A percentile compares a stretch with the other conserved stretches of the same genome.
These are phyloP conservation scores for Euphorbia corollata DNA, from an alignment of 441 rosid genomes.

Conservation along the genomic window DNA sequence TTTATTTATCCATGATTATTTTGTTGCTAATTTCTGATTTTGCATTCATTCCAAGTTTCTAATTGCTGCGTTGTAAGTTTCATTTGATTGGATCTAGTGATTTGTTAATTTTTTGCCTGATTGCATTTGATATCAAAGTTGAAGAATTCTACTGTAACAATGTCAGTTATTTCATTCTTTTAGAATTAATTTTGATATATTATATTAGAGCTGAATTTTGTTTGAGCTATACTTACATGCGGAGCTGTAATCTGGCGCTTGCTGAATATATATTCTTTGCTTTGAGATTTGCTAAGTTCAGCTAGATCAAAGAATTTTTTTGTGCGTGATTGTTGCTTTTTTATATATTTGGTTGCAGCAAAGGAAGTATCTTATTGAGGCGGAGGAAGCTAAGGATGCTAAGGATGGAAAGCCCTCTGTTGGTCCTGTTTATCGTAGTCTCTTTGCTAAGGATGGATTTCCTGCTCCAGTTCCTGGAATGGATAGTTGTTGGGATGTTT, in stretches of 20 bases:
- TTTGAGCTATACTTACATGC: not conserved
- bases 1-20: not conserved
- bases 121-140: conserved; percentile 1
- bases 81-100: conserved; percentile 10
- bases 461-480: conserved; percentile 57
- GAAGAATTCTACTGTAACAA: not conserved
- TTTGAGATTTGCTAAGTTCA: not conserved
- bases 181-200: not conserved
- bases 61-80: conserved; percentile 1
- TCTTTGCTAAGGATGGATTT: conserved; percentile 66
- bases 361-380: conserved; percentile 51
- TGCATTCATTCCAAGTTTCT: not conserved
- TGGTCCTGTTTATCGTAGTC: conserved; percentile 78
- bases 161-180: not conserved
- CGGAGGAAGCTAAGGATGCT: conserved; percentile 57
- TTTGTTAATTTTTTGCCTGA: not conserved
- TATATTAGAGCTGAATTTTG: not conserved
- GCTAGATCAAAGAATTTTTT: not conserved
- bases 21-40: not conserved
- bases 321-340: not conserved
- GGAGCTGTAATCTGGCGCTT: not conserved
- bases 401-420: conserved; percentile 53
- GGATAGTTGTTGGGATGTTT: conserved; percentile 89
- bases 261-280: not conserved
- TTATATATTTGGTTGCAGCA: not conserved